Evolutionary conservation across 129 eudicot genomes (phyloP), one percentile per base, ranked within the genome.

Genomic region (Chrysanthemum makinoi): DNA sequence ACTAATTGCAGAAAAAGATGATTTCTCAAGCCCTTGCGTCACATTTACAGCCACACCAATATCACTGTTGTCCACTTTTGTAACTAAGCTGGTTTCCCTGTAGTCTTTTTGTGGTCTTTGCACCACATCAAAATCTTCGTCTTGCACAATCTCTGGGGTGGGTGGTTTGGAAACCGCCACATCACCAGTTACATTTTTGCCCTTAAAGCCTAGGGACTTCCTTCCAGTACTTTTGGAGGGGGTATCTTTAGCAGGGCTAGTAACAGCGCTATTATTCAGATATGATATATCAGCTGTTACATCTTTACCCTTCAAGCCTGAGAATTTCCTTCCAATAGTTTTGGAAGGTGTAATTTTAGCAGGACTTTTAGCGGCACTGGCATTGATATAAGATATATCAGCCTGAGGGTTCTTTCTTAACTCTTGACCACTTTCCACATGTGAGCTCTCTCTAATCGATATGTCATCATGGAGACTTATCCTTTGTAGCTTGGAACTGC

Each of bases 401-500:
- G 19, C 24, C 14, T 46, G 77, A 16, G 54, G 72, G 70, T 55
- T 52, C 16, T 52, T 51, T 50, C 30, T 47, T 70, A 80, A 15
- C 22, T 65, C 65, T 20, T 65, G 68, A 69, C 24, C 68, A 56
- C 68, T 72, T 22, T 69, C 59, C 30, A 30, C 56, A 53, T 60
- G 48, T 6, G 10, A 22, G 64, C 33, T 56, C 53, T 19, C 80
- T 56, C 69, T 54, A 15, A 26, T 62, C 10, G 17, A 49, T 28
- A 52, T 65, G 48, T 49, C 70, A 2, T 80, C 56, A 58, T 54
- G 22, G 14, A 44, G 66, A 72, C 58, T 66, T 35, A 17, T 68
- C 71, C 62, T 87, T 60, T 68, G 87, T 26, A 77, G 65, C 56
- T 83, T 85, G 10, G 77, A 65, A 60, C 85, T 73, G 59, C 77